A percentile compares a stretch with the other conserved stretches of the same genome.
These are phyloP conservation scores for Tulasnella sp. DNA, from an alignment of 768 basidiomycete species.

Conservation along the genomic window DNA sequence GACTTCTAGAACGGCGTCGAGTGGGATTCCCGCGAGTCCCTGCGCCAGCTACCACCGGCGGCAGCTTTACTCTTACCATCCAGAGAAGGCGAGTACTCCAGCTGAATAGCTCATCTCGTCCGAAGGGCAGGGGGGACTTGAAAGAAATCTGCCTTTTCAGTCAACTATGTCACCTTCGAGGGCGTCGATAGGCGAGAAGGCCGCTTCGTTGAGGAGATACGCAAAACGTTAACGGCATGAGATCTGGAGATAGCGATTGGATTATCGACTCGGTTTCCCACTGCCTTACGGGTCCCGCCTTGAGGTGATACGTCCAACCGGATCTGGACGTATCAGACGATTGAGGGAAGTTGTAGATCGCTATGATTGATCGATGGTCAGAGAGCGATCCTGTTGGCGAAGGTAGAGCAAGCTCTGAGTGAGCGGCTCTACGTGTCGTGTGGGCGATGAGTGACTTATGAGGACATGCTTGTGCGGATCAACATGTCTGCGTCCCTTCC, in stretches of 20 bases:
- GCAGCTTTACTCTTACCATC: not conserved
- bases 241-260: not conserved
- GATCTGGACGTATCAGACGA: not conserved
- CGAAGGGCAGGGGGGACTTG: not conserved
- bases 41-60: no score
- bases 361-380: no score
- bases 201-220: conserved; percentile 4
- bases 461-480: no score
- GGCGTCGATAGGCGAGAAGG: not conserved
- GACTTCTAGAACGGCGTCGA: no score
- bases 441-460: no score
- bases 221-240: not conserved
- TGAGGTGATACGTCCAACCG: not conserved
- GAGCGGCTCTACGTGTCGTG: no score
- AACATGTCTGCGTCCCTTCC: no score
- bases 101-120: not conserved
- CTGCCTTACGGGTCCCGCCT: conserved; percentile 6
- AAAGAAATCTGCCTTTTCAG: not conserved
- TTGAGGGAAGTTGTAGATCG: not conserved
- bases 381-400: no score
- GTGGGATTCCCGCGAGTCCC: no score
- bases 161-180: not conserved
- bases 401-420: no score
- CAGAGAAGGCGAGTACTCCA: not conserved
- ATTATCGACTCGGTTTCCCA: conserved; percentile 1